A percentile compares a stretch with the other conserved stretches of the same genome.
Conservation (phyloP, 495 filamentous ascomycete genomes). For the Penicillium alfredii region DNA sequence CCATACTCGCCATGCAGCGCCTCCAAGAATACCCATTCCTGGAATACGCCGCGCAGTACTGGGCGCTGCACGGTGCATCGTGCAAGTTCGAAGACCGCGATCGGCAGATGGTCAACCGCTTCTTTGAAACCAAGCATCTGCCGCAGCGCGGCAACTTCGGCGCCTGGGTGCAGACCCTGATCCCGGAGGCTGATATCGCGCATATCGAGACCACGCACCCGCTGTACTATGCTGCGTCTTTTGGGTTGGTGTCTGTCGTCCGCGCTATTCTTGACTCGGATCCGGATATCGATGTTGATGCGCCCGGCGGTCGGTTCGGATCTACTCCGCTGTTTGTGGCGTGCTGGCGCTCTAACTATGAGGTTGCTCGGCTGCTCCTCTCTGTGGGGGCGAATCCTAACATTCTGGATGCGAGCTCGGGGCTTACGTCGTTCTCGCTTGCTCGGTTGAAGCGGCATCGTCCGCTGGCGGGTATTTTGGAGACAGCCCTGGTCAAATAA, state of each 20-base stretch:
- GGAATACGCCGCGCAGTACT: constrained; percentile 13
- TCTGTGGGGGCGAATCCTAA: constrained; percentile 16
- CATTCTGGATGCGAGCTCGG: constrained; percentile 13
- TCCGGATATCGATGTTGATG: constrained; percentile 16
- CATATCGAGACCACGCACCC: constrained; percentile 18
- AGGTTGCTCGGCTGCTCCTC: constrained; percentile 14
- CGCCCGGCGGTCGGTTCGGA: constrained; percentile 16
- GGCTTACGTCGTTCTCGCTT: neutral
- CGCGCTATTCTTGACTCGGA: constrained; percentile 15
- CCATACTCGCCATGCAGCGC: neutral
- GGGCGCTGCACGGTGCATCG: constrained; percentile 10
- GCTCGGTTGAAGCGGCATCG: neutral
- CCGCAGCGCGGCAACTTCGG: constrained; percentile 16
- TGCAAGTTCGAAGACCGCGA: constrained; percentile 3
- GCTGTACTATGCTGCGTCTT: constrained; percentile 22
- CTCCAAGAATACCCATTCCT: constrained; percentile 3
- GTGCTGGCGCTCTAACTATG: constrained; percentile 12
- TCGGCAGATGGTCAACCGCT: constrained; percentile 6
- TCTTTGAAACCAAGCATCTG: constrained; percentile 13
- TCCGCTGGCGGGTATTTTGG: too few relatives aligned
- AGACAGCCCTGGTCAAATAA: too few relatives aligned
- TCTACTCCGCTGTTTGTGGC: constrained; percentile 19
- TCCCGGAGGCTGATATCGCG: neutral
- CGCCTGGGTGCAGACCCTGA: constrained; percentile 14
- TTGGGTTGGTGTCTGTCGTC: constrained; percentile 18